Evolutionary conservation across 495 filamentous ascomycete genomes (phyloP).

Genomic region (Penicillium canariense): DNA sequence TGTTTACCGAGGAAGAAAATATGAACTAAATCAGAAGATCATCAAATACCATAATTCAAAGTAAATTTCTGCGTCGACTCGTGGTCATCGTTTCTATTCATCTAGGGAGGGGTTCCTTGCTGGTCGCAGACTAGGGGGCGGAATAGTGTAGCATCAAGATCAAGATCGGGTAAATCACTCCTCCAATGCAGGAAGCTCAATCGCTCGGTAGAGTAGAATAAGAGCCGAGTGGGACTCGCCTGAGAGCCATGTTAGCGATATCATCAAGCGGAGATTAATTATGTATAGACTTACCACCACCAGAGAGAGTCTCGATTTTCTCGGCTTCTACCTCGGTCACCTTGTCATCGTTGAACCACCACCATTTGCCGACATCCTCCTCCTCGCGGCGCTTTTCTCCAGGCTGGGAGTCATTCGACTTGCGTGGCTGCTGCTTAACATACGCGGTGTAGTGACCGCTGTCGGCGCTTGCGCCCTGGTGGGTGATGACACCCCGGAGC

Average conservation of each 20-base stretch:
- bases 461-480: conserved; percentile 94
- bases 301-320: conserved; percentile 85
- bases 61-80: conserved; percentile 15
- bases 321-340: conserved; percentile 88
- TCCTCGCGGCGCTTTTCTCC: conserved; percentile 68
- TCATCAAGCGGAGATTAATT: neutral
- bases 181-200: conserved; percentile 58
- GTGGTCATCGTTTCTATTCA: conserved; percentile 31
- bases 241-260: conserved; percentile 31
- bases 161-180: conserved; percentile 32
- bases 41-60: neutral
- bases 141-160: neutral
- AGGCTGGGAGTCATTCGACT: conserved; percentile 55
- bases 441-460: conserved; percentile 98
- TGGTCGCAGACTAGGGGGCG: neutral
- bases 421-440: conserved; percentile 79
- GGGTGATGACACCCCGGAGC: conserved; percentile 90
- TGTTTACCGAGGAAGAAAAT: neutral
- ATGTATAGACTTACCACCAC: conserved; percentile 66
- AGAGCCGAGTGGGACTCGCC: conserved; percentile 91
- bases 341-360: conserved; percentile 99
- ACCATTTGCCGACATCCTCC: conserved; percentile 94
- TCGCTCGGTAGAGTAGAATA: conserved; percentile 87
- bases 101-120: conserved; percentile 19
- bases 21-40: neutral